Evolutionary conservation across 1,139 yeast species (phyloP).

Genomic region (Debaryomyces nepalensis): DNA sequence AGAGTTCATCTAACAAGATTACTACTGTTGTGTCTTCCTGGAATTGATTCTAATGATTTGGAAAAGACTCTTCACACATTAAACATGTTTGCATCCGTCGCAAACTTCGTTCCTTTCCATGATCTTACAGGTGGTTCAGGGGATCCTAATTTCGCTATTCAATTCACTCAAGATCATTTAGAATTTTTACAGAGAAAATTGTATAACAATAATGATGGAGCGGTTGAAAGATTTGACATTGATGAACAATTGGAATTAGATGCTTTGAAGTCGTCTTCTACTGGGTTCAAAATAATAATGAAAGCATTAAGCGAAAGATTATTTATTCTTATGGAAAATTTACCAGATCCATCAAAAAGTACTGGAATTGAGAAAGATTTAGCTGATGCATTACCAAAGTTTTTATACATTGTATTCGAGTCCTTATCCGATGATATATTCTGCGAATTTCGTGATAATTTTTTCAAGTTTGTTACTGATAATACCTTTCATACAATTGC

Average conservation of each 20-base stretch:
- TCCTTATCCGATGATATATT: conserved; percentile 72
- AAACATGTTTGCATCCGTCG: conserved; percentile 70
- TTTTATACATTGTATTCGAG: conserved; percentile 69
- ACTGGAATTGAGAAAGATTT: conserved; percentile 56
- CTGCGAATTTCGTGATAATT: conserved; percentile 51
- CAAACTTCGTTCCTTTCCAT: conserved; percentile 73
- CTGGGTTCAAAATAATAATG: conserved; percentile 68
- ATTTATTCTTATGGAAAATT: conserved; percentile 71
- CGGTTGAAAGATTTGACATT: conserved; percentile 22
- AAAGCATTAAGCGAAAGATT: conserved; percentile 61
- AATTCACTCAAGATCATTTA: conserved; percentile 70
- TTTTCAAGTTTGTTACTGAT: conserved; percentile 60
- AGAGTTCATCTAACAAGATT: conserved; percentile 82
- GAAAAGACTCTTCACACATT: conserved; percentile 72
- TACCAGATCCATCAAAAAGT: conserved; percentile 64
- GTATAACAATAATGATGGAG: conserved; percentile 24
- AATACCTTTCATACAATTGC: conserved; percentile 70
- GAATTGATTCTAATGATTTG: conserved; percentile 88
- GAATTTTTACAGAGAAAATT: conserved; percentile 47
- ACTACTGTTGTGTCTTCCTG: conserved; percentile 71
- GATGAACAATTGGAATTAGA: conserved; percentile 52
- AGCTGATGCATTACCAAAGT: conserved; percentile 63
- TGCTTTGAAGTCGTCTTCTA: conserved; percentile 76
- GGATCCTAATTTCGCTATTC: conserved; percentile 66
- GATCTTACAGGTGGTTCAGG: conserved; percentile 51